Base-by-base conservation (phyloP, 192 early-diverging fungal genomes). In the Pilaira anomala region DNA sequence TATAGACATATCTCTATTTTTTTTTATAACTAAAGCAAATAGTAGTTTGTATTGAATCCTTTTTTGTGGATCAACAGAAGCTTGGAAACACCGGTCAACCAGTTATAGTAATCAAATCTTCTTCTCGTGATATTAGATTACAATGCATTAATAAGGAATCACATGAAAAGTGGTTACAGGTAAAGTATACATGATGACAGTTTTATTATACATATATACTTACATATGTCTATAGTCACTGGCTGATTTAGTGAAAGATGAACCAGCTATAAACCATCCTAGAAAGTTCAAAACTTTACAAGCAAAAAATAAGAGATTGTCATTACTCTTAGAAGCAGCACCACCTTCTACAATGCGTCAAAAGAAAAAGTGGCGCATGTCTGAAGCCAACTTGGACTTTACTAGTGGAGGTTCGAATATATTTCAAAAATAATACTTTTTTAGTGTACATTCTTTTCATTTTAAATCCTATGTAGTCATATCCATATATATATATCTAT, bases 151-250 rank as follows among this genome's bases (percentile, higher is more conserved):
- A 75, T n/a, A 80, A 83, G 44, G 78, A 81, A 16, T 78, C 83
- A 45, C 89, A 91, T 57, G 83, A 87, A 19, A 71, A 83, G 33
- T 91, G 89, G 89, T 82, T 79, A 68, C 76, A 86, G 78, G 87
- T 83, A 73, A 49, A 50, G 51, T 13, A 42, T 18, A 29, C 11
- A 21, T n/a, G n/a, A 39, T 19, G 28, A 29, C 53, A n/a, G 25
- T 54, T n/a, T n/a, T n/a, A n/a, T n/a, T n/a, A n/a, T 36, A 36
- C 33, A 36, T 33, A 33, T 33, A 33, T 36, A 36, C 0, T 36
- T 9, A 36, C 6, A 36, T 9, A 4, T n/a, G 12, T 46, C 19
- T 24, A 41, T 22, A 58, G 56, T 58, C 56, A 21, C 33, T 58
- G 22, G 33, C 22, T 7, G 29, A 19, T 14, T 39, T 58, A 22